Conservation (phyloP, 768 basidiomycete species). For the Termitomyces sp. region DNA sequence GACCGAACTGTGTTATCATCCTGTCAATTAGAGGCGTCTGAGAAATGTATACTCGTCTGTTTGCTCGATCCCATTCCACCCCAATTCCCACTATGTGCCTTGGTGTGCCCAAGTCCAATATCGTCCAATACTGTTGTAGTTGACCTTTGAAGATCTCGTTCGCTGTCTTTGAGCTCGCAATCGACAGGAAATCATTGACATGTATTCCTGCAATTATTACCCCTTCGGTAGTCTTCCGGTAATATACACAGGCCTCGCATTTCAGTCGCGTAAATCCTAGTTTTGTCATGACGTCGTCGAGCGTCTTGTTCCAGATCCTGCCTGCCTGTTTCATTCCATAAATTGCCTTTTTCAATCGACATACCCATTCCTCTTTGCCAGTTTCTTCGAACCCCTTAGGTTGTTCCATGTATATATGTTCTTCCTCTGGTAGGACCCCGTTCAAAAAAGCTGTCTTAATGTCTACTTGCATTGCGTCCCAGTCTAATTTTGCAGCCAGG, state of each 20-base stretch:
- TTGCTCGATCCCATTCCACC: background rate
- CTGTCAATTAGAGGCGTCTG: constrained; percentile 23
- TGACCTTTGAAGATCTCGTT: background rate
- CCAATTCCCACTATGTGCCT: background rate
- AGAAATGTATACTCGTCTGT: constrained; percentile 13
- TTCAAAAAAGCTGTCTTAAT: no score
- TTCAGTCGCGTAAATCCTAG: background rate
- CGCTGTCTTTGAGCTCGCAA: background rate
- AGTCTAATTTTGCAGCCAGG: no score
- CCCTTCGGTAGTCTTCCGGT: background rate
- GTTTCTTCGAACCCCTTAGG: no score
- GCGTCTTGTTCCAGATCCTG: background rate
- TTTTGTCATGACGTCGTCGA: background rate
- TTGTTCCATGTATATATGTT: no score
- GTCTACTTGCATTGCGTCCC: no score
- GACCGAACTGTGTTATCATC: constrained; percentile 15
- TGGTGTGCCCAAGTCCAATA: background rate
- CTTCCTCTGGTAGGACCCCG: no score
- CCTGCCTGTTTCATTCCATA: background rate
- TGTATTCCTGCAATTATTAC: background rate
- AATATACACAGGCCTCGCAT: background rate
- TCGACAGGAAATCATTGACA: background rate
- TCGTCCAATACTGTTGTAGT: background rate
- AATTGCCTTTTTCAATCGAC: background rate
- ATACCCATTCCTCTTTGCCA: no score